These are phyloP conservation scores for Cucurbita maxima DNA, from an alignment of 306 rosid genomes.

Conservation along the genomic window DNA sequence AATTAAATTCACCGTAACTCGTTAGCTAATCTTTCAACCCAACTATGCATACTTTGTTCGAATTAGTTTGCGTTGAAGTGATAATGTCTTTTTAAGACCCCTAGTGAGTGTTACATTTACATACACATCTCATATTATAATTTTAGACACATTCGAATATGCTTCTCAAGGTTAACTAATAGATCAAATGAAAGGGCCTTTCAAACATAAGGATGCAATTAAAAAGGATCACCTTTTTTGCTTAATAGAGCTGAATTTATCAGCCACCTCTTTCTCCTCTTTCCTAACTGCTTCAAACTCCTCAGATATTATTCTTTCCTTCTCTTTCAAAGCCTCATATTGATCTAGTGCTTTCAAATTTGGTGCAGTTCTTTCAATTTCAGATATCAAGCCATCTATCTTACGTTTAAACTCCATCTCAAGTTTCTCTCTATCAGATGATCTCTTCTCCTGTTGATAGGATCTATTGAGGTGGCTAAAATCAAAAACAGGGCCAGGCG, in stretches of 20 bases:
- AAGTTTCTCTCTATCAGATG: conserved; percentile 54
- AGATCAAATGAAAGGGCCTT: not conserved
- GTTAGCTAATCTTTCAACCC: not conserved
- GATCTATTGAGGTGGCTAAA: conserved; percentile 58
- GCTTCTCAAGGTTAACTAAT: not conserved
- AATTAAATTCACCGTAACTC: no score
- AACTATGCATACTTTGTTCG: not conserved
- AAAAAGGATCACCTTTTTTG: conserved; percentile 40
- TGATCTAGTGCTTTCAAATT: conserved; percentile 97
- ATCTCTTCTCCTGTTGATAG: conserved; percentile 46
- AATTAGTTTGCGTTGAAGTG: not conserved
- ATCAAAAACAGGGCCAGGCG: conserved; percentile 49
- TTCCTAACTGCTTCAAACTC: conserved; percentile 89
- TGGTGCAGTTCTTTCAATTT: conserved; percentile 91
- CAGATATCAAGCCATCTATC: conserved; percentile 55
- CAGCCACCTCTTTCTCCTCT: conserved; percentile 68
- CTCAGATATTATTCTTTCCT: conserved; percentile 66
- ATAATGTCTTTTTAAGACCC: not conserved
- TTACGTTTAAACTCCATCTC: conserved; percentile 72
- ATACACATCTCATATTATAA: not conserved
- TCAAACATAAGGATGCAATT: not conserved
- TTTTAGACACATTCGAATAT: not conserved
- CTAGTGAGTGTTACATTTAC: not conserved
- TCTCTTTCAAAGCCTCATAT: conserved; percentile 75
- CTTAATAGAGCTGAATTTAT: conserved; percentile 58